Conservation (phyloP, 768 basidiomycete genomes). For the Leccinum obscurum region DNA sequence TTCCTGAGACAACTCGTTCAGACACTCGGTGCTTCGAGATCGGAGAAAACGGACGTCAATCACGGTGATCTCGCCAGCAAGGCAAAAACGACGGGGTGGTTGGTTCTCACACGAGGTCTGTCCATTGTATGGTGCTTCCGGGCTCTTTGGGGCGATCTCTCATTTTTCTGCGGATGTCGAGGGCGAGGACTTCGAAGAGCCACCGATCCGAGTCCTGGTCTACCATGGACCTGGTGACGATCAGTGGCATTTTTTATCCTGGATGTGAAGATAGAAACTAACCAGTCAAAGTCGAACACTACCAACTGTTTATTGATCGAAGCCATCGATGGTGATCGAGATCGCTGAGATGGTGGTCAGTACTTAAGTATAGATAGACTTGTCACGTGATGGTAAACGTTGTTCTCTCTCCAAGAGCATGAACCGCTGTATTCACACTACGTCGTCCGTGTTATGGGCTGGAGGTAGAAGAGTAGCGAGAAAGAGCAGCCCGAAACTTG, state of each 20-base stretch:
- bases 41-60: background rate
- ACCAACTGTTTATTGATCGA: slow-evolving; percentile 64
- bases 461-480: slow-evolving; percentile 14
- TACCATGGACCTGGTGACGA: slow-evolving; percentile 68
- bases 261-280: slow-evolving; percentile 13
- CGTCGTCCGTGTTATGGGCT: slow-evolving; percentile 10
- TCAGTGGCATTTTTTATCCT: background rate
- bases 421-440: background rate
- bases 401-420: background rate
- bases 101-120: slow-evolving; percentile 84
- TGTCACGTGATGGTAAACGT: background rate
- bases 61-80: background rate
- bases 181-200: slow-evolving; percentile 85
- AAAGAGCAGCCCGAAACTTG: slow-evolving; percentile 12
- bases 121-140: slow-evolving; percentile 76
- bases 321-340: slow-evolving; percentile 14
- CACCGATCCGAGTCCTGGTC: slow-evolving; percentile 98
- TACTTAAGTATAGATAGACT: no score
- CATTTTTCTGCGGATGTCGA: slow-evolving; percentile 82
- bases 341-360: background rate
- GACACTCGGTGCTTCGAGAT: slow-evolving; percentile 57
- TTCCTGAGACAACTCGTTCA: slow-evolving; percentile 61
- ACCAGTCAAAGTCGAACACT: slow-evolving; percentile 98
- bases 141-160: slow-evolving; percentile 43
- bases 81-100: background rate